Evolutionary conservation across 148 eudicot genomes (phyloP), one percentile per base, ranked within the genome.

Genomic region (Vaccinium macrocarpon): DNA sequence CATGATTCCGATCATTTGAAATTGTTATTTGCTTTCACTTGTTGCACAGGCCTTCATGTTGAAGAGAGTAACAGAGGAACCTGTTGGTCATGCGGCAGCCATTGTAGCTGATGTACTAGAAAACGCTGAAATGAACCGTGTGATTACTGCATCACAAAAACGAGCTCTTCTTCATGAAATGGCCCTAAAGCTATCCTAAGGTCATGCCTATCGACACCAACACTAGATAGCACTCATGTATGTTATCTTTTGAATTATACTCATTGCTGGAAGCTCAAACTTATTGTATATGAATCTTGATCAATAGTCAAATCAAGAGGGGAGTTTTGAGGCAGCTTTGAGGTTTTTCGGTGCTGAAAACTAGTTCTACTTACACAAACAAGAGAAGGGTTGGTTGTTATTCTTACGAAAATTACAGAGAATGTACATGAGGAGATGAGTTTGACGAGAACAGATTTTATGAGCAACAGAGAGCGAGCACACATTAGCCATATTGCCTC

Each of bases 161-260:
- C 93, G 97, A 78, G 94, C 92, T 88, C 95, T 97, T 84, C 91
- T 97, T 86, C 99, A 93, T 88, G 97, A 97, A 89, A 97, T 97
- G 97, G 99, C 99, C 11, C 81, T 97, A 61, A 89, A 94, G 76
- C 86, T 97, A 81, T 86, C 95, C 51, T 88, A 86, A 84, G 76
- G 16, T 74, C 50, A 21, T 6, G 25, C 78, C 51, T 74, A 74
- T 2, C 48, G 11, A 42, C 21, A 46, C 27, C 23, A 19, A 46
- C 27, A 18, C 53, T 38, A 1, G 51, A 74, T 74, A 18, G 25
- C 78, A 42, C 46, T 74, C 35, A 3, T 10, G n/a, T 25, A 6
- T 52, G 9, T 38, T 46, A 19, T 53, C 64, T 78, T 29, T 16
- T 5, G 51, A 49, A 64, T 9, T 29, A 15, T 18, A 51, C 27